Base-by-base conservation (phyloP, 768 basidiomycete species). In the Russula dissimulans region DNA sequence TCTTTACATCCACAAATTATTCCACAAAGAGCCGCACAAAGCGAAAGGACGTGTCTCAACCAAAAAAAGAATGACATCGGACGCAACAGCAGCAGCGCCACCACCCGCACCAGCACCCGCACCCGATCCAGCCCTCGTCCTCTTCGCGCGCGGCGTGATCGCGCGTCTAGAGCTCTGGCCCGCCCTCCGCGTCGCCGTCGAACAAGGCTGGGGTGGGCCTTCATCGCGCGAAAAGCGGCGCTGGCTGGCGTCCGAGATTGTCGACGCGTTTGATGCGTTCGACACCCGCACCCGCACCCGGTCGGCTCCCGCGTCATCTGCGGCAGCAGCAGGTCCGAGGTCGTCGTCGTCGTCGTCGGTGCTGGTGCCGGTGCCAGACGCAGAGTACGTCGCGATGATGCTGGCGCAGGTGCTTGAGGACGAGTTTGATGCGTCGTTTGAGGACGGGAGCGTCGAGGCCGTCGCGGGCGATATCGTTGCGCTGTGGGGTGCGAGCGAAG, bases 121-220 rank as follows among this genome's bases (percentile, higher is more conserved):
- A 29, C 78, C 81, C 4, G 71, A 81, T 18, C 71, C 78, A 0
- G 68, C 77, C 5, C 77, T 82, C 11, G 69, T 91, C 45, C 80
- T 91, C 59, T 95, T 97, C 67, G 94, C 95, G 12, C 84, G 92
- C 22, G 91, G 92, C 3, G 82, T 89, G 4, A 79, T 95, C 60
- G 85, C 93, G 29, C 81, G 93, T 55, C 80, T 98, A 51, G 78
- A 80, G 12, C 75, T 86, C 57, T 98, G 95, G 95, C 81, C 89
- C 47, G 90, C 86, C 3, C 81, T 97, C 31, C 85, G 87, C 44
- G 76, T 95, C 68, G 95, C 94, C 38, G 84, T 97, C 41, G 83
- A 87, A 63, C 82, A 93, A 67, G 74, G 76, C 64, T 95, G 93
- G 93, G 95, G 94, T 31, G 93, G 93, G 3, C 81, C 87, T 18